phyloP scores from a whole-genome alignment of 306 rosid genomes.

The Dryas drummondii region DNA sequence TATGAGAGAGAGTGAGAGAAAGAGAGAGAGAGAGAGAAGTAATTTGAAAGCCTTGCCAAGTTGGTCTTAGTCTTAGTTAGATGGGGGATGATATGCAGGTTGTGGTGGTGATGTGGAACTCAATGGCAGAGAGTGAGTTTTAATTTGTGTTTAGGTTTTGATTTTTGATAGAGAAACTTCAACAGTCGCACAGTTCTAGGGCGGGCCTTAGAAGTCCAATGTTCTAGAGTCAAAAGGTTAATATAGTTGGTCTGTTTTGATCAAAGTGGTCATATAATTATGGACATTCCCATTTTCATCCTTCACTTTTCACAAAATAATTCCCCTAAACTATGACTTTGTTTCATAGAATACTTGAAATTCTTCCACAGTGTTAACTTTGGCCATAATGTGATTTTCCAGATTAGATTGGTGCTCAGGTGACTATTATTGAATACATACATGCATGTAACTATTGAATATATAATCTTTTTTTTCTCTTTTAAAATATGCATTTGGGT shows the following conservation, averaged over 20 bases:
- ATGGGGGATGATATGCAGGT: constrained; percentile 35
- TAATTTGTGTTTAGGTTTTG: constrained; percentile 19
- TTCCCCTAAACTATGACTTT: neutral
- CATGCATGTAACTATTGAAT: neutral
- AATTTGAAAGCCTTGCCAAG: constrained; percentile 52
- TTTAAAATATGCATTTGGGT: too few relatives aligned
- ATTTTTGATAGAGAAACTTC: constrained; percentile 16
- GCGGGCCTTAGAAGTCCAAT: neutral
- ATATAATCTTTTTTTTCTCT: too few relatives aligned
- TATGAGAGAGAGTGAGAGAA: neutral
- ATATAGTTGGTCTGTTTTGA: neutral
- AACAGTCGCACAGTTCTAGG: neutral
- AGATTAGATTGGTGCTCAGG: neutral
- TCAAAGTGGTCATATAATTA: neutral
- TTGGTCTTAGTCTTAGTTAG: constrained; percentile 49
- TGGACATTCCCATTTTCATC: neutral
- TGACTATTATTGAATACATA: neutral
- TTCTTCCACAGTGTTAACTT: neutral
- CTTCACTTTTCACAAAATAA: neutral
- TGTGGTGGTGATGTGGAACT: constrained; percentile 23
- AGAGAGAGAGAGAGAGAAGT: constrained; percentile 47
- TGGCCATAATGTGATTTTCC: neutral
- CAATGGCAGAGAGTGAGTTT: constrained; percentile 32
- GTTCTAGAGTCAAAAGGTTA: neutral
- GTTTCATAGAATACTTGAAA: neutral